Percentiles rank a stretch among this genome's conserved stretches.
Conservation (phyloP, 306 rosid species). For the Acmispon strigosus region DNA sequence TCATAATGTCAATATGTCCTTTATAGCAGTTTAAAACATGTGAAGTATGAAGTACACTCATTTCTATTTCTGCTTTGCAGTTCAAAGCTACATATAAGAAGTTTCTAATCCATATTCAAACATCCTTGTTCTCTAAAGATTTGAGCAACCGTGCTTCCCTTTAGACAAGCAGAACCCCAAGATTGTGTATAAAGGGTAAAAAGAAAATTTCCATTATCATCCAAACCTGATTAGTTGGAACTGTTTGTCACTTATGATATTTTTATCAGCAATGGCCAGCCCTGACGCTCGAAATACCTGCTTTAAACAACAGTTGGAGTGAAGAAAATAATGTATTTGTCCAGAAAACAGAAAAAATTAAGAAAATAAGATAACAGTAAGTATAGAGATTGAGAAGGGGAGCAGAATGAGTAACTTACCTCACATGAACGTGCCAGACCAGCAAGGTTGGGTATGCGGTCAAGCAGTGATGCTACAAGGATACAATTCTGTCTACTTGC, state of each 20-base stretch:
- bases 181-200: background rate
- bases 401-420: slow-evolving; percentile 38
- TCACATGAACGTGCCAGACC: slow-evolving; percentile 96
- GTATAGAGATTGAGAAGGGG: background rate
- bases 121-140: background rate
- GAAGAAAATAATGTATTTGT: background rate
- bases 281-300: slow-evolving; percentile 87
- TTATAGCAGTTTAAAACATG: background rate
- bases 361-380: background rate
- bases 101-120: background rate
- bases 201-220: slow-evolving; percentile 3
- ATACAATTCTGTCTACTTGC: slow-evolving; percentile 58
- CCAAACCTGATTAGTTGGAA: slow-evolving; percentile 89
- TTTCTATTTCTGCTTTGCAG: background rate
- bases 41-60: background rate
- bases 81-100: background rate
- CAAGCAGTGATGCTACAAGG: slow-evolving; percentile 85
- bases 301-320: slow-evolving; percentile 14
- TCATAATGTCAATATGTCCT: background rate
- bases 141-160: slow-evolving; percentile 4
- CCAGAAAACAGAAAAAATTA: background rate
- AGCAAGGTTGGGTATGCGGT: slow-evolving; percentile 96
- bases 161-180: background rate
- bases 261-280: slow-evolving; percentile 64
- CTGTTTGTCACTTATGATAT: slow-evolving; percentile 67